Evolutionary conservation across 139 green algal species (phyloP), one percentile per base, ranked within the genome.

Genomic region (Haematococcus lacustris): DNA sequence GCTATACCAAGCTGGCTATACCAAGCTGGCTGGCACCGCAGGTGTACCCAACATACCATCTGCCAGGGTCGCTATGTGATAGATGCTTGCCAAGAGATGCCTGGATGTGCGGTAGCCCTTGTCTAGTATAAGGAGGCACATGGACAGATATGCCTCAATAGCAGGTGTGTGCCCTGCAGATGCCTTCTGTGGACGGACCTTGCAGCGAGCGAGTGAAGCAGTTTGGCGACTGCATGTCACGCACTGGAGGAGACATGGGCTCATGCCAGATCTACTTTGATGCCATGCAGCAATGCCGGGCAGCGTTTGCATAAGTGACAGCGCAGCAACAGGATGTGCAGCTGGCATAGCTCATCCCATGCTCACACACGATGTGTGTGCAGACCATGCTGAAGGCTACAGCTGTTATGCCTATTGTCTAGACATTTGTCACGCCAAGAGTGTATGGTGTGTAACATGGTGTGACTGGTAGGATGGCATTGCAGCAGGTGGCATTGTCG

Each of bases 221-320:
- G 13, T 97, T 97, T 70, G 80, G 86, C 1, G 91, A 97, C 47
- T 97, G 92, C 86, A 96, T 97, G 87, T 76, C 62, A 7, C 80
- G 81, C 47, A 80, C 80, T 72, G 86, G 81, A 37, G 91, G 88
- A 38, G 91, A 96, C 59, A 86, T 95, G 80, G 83, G 71, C 6
- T 80, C 84, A 2, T 95, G 90, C 85, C 80, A 89, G 78, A 85
- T 73, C 73, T 90, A 90, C 70, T 90, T 90, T 66, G 80, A 90
- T 35, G 70, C 73, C 13, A 89, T 92, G 84, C 83, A 93, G 82
- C 53, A 64, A 26, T 64, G 53, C 53, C 30, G 33, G 53, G 4
- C 13, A 7, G 4, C 9, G 53, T 64, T 64, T n/a, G n/a, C n/a
- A n/a, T n/a, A n/a, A n/a, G n/a, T n/a, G n/a, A n/a, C n/a, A n/a